Percentiles rank a stretch among this genome's conserved stretches.
These are phyloP conservation scores for Cyclostephanos invisitatus DNA, from an alignment of 108 stramenopile genomes.

Conservation along the genomic window DNA sequence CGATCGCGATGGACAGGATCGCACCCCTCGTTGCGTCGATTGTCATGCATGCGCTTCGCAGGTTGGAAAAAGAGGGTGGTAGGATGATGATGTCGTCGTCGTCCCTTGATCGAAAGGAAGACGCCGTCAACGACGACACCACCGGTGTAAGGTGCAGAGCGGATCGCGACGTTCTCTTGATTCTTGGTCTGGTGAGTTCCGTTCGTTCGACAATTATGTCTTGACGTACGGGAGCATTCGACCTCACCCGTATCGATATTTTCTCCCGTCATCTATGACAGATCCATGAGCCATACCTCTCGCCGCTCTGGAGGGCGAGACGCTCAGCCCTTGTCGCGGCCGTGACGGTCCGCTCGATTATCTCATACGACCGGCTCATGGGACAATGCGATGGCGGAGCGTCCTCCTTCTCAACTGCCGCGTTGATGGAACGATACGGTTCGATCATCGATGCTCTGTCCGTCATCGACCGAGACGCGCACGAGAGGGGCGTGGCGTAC, in stretches of 20 bases:
- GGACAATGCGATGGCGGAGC: not conserved
- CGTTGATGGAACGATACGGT: conserved; percentile 27
- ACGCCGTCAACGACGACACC: not conserved
- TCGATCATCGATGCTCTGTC: conserved; percentile 38
- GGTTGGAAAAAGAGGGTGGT: conserved; percentile 37
- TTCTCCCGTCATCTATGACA: not conserved
- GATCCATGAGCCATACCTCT: conserved; percentile 42
- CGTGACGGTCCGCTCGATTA: conserved; percentile 31
- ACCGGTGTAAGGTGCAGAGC: conserved; percentile 17
- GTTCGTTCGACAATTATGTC: not conserved
- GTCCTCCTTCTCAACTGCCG: not conserved
- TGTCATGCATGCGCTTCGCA: conserved; percentile 37
- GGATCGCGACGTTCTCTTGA: conserved; percentile 38
- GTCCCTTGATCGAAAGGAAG: not conserved
- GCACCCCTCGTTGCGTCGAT: conserved; percentile 45
- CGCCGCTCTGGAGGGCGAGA: conserved; percentile 29
- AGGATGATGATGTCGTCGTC: conserved; percentile 1
- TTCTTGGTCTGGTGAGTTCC: conserved; percentile 37
- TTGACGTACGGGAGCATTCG: not conserved
- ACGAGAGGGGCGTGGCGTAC: conserved; percentile 46
- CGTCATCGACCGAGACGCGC: conserved; percentile 17
- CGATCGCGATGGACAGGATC: conserved; percentile 15
- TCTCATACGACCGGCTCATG: conserved; percentile 29
- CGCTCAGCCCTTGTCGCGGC: conserved; percentile 36
- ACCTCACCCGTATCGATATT: not conserved